phyloP scores from a whole-genome alignment of 2,329 filamentous ascomycete genomes.

The Hortaea werneckii region DNA sequence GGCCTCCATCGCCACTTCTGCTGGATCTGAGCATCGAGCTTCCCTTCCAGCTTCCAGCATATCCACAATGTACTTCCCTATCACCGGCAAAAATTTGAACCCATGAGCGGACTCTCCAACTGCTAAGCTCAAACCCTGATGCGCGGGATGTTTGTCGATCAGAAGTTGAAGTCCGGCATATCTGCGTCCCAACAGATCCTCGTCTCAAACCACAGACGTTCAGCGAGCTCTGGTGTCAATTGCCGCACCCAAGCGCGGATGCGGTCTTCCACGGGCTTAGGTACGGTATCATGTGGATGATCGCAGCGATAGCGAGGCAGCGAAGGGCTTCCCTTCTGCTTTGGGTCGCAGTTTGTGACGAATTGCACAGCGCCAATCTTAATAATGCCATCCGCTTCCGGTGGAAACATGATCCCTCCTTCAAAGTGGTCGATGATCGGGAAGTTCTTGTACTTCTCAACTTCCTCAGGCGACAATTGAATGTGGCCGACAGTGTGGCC shows the following conservation, averaged over 20 bases:
- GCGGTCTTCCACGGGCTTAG: slow-evolving; percentile 6
- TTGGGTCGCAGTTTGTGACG: slow-evolving; percentile 10
- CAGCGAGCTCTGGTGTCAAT: slow-evolving; percentile 4
- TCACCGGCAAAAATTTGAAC: slow-evolving; percentile 22
- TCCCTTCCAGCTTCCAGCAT: slow-evolving; percentile 4
- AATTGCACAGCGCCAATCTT: slow-evolving; percentile 13
- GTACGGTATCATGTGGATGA: slow-evolving; percentile 4
- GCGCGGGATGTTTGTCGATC: slow-evolving; percentile 3
- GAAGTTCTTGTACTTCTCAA: slow-evolving; percentile 15
- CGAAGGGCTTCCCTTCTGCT: neutral
- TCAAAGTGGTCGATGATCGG: slow-evolving; percentile 19
- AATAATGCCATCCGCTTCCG: slow-evolving; percentile 12
- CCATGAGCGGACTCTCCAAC: slow-evolving; percentile 19
- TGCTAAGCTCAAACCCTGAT: slow-evolving; percentile 12
- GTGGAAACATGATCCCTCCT: slow-evolving; percentile 14
- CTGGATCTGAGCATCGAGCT: neutral
- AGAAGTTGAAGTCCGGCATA: slow-evolving; percentile 7
- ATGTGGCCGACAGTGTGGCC: slow-evolving; percentile 21
- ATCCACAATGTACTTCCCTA: slow-evolving; percentile 18
- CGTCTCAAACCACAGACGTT: slow-evolving; percentile 6
- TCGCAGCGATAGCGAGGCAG: slow-evolving; percentile 8
- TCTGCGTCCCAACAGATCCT: slow-evolving; percentile 11
- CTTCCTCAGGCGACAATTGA: slow-evolving; percentile 19
- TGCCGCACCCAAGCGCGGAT: slow-evolving; percentile 3
- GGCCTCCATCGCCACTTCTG: slow-evolving; percentile 12